Evolutionary conservation across 306 rosid genomes (phyloP), one percentile per base, ranked within the genome.

Genomic region (Cucurbita maxima): DNA sequence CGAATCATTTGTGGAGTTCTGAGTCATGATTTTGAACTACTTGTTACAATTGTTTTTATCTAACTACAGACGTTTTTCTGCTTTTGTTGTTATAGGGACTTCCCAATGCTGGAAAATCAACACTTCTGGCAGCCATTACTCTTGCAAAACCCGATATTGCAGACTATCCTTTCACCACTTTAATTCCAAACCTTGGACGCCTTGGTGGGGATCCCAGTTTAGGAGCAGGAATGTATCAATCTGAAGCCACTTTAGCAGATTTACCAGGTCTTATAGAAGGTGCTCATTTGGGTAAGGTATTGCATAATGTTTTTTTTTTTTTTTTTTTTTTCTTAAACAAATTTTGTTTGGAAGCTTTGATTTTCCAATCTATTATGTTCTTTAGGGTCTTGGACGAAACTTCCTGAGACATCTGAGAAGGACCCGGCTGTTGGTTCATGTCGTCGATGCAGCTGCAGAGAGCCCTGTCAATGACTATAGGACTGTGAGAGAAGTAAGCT

Each of bases 231-330:
- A 88, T 95, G 96, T 91, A 82, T 82, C 87, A 87, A 48, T 91
- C 97, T 15, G 99, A 89, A 82, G 96, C 96, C 77, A 95, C 99
- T 34, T 78, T 95, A 78, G 99, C 96, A 76, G 99, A 95, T 87
- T 84, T 95, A 82, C 99, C 99, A 56, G 99, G 99, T 76, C 97
- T 95, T 77, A 95, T 91, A 67, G 91, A 95, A 84, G 99, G 99
- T 59, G 97, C 99, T 83, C 99, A 95, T 86, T 84, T 91, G 77
- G 99, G 99, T 79, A 95, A 95, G 99, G 99, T 91, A 91, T 81
- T 72, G 19, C 43, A 62, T 72, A n/a, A 37, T 47, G 66, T 72
- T 69, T 67, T 51, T 43, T 4, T 52, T 40, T 74, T n/a, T n/a
- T n/a, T n/a, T n/a, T n/a, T 25, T 40, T 74, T 58, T 64, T 50